Evolutionary conservation across 75 land plant species (phyloP).

Genomic region (Pinus taeda): DNA sequence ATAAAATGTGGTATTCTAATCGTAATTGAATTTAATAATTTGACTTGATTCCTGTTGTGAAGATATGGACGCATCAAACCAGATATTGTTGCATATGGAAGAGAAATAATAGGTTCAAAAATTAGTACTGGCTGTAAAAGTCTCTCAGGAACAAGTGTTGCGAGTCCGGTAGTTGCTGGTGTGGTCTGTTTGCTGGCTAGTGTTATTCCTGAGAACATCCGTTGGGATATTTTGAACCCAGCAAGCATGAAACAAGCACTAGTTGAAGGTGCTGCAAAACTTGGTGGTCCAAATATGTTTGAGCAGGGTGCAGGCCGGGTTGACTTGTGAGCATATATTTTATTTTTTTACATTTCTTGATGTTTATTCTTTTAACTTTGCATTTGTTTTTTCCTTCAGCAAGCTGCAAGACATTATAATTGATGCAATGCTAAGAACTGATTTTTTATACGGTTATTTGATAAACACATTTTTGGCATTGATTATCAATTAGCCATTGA

Average conservation of each 20-base stretch:
- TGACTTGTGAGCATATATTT: slow-evolving; percentile 39
- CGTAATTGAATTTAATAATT: background rate
- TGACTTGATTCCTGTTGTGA: slow-evolving; percentile 11
- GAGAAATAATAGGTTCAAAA: slow-evolving; percentile 95
- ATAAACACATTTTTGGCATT: background rate
- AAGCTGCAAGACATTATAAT: background rate
- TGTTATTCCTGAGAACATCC: slow-evolving; percentile 63
- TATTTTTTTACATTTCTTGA: background rate
- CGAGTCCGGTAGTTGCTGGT: slow-evolving; percentile 99
- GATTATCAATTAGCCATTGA: background rate
- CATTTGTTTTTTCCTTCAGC: background rate
- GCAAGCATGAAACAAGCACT: slow-evolving; percentile 99
- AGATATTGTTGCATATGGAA: slow-evolving; percentile 95
- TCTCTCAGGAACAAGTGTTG: slow-evolving; percentile 97
- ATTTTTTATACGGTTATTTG: background rate
- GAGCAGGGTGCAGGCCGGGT: slow-evolving; percentile 39
- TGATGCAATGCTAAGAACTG: background rate
- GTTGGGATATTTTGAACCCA: slow-evolving; percentile 84
- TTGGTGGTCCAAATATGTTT: slow-evolving; percentile 91
- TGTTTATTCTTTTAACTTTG: slow-evolving; percentile 13
- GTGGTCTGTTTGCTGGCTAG: slow-evolving; percentile 88
- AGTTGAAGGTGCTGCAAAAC: slow-evolving; percentile 91
- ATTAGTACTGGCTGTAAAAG: slow-evolving; percentile 94
- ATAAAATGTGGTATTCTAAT: background rate
- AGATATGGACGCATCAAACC: slow-evolving; percentile 98